Conservation (phyloP, 2,329 filamentous ascomycete genomes). For the Fusarium solani-melongenae region DNA sequence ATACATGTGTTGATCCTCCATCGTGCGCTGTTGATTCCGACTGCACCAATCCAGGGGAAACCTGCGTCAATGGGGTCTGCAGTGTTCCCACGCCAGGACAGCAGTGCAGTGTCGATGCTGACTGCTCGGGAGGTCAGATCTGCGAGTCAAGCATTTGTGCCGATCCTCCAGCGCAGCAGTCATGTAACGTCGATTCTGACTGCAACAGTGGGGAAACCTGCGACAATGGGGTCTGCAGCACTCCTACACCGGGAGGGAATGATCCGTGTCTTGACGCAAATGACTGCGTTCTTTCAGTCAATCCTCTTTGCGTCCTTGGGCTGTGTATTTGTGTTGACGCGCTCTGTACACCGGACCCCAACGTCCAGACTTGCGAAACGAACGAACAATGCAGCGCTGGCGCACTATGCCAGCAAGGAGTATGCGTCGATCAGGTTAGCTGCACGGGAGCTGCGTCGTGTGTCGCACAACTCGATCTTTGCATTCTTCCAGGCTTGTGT, state of each 20-base stretch:
- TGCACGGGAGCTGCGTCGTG: background rate
- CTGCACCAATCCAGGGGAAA: constrained; percentile 9
- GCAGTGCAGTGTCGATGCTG: no score
- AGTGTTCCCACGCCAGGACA: background rate
- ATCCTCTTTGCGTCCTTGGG: constrained; percentile 18
- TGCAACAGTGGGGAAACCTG: constrained; percentile 19
- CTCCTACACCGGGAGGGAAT: background rate
- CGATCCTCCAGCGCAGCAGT: background rate
- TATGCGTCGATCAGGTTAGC: background rate
- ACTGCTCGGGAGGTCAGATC: no score
- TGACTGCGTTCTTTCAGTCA: constrained; percentile 14
- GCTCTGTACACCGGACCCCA: background rate
- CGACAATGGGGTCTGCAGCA: background rate
- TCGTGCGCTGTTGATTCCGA: background rate
- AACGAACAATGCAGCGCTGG: background rate
- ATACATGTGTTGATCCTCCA: background rate
- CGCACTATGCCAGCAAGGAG: constrained; percentile 5
- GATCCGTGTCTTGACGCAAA: background rate
- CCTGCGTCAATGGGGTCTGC: background rate
- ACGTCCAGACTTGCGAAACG: background rate
- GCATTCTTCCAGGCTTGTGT: background rate
- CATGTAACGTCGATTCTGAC: background rate
- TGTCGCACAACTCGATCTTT: background rate
- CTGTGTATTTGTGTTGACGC: constrained; percentile 26
- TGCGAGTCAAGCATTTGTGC: background rate